Conservation (phyloP, 768 basidiomycete genomes). For the Mycena rebaudengoi region DNA sequence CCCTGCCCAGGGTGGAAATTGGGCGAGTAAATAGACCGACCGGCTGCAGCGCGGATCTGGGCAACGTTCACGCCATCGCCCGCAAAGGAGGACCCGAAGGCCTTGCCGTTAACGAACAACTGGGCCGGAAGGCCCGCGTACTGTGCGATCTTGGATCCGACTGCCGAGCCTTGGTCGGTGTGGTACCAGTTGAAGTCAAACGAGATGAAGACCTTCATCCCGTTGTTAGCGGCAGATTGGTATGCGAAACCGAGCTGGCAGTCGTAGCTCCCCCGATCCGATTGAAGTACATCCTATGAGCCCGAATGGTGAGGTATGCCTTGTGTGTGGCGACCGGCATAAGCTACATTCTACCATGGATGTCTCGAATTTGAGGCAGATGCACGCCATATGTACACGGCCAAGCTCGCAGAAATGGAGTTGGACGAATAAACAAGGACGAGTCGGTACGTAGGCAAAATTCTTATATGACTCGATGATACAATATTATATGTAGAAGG, state of each 20-base stretch:
- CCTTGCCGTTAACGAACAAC: constrained; percentile 44
- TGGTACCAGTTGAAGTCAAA: constrained; percentile 41
- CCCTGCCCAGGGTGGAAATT: constrained; percentile 30
- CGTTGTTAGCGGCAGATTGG: constrained; percentile 42
- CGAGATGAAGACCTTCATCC: constrained; percentile 47
- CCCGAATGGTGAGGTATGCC: too few relatives aligned
- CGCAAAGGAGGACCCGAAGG: constrained; percentile 53
- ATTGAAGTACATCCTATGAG: too few relatives aligned
- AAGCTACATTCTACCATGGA: too few relatives aligned
- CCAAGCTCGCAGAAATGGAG: too few relatives aligned
- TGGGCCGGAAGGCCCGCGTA: constrained; percentile 51
- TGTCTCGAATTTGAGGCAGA: too few relatives aligned
- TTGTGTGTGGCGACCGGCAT: too few relatives aligned
- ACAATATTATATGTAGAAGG: too few relatives aligned
- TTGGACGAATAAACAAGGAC: too few relatives aligned
- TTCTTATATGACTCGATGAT: too few relatives aligned
- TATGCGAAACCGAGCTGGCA: constrained; percentile 45
- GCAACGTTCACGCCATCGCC: constrained; percentile 44
- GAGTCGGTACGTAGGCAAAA: too few relatives aligned
- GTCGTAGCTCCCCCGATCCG: too few relatives aligned
- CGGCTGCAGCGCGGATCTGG: constrained; percentile 18
- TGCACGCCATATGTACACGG: too few relatives aligned
- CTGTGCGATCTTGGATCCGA: constrained; percentile 46
- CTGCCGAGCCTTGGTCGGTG: constrained; percentile 31
- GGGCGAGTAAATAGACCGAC: constrained; percentile 14